Base-by-base conservation (phyloP, 495 filamentous ascomycete species). In the Xylaria scruposa region DNA sequence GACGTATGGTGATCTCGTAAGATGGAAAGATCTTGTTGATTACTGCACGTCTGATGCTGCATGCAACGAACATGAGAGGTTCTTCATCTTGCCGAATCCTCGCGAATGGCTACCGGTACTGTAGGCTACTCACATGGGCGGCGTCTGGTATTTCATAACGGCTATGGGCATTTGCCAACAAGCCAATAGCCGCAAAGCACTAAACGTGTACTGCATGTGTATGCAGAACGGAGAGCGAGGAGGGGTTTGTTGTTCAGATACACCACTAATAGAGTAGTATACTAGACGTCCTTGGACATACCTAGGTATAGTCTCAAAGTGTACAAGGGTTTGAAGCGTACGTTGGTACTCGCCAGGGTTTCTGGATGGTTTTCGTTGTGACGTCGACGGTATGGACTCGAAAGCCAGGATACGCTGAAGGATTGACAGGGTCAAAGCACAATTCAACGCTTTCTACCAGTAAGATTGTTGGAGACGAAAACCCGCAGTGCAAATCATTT, bases 161-260 rank as follows among this genome's bases (percentile, higher is more conserved):
- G 49, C 47, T 51, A 53, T n/a, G 49, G 21, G 49, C 21, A 26
- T n/a, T n/a, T n/a, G 49, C 49, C n/a, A 26, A 53, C 49, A 33
- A 59, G 36, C 54, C 9, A 10, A 26, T 33, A 19, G 12, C 29
- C 53, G 31, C 21, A 51, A 12, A 54, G 24, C 19, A 17, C 15
- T 38, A 21, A 17, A 60, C 33, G 33, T 21, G 58, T 38, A 21
- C 58, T 60, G 58, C 58, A 60, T 60, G 9, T n/a, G n/a, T 38
- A 38, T 38, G 58, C 58, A 60, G 58, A 8, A 60, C 58, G 33
- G 58, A 21, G 33, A 60, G 58, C 33, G 58, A 59, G 26, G 29
- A 19, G 6, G 1, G 24, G 1, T 3, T 24, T 54, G 10, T 29
- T 17, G 12, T 29, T 29, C 4, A 29, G 4, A 29, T 38, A 38